Conservation (phyloP, 495 filamentous ascomycete genomes). For the Rusavskia elegans region DNA sequence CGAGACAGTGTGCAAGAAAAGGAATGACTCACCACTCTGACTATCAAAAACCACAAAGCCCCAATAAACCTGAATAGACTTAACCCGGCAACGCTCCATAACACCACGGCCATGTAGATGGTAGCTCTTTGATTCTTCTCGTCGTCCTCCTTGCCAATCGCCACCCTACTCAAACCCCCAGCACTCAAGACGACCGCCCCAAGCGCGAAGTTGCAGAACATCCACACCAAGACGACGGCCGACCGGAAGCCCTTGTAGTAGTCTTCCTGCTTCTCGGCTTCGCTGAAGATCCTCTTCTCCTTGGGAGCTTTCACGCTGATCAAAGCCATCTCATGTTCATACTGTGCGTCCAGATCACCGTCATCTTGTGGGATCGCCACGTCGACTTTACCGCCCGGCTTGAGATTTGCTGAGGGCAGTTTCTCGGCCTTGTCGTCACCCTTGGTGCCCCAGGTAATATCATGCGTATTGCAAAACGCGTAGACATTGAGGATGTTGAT, state of each 20-base stretch:
- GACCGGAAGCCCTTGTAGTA: slow-evolving; percentile 96
- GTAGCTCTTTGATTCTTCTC: slow-evolving; percentile 32
- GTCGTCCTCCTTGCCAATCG: slow-evolving; percentile 26
- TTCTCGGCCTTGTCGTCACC: slow-evolving; percentile 83
- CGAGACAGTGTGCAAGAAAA: not conserved
- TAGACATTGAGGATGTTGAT: slow-evolving; percentile 97
- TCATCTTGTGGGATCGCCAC: slow-evolving; percentile 83
- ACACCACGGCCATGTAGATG: slow-evolving; percentile 79
- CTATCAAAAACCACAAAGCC: slow-evolving; percentile 86
- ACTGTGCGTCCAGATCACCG: slow-evolving; percentile 78
- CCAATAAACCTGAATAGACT: slow-evolving; percentile 83
- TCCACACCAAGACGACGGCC: slow-evolving; percentile 84
- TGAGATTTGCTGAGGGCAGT: slow-evolving; percentile 62
- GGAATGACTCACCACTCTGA: slow-evolving; percentile 60
- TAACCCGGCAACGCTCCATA: slow-evolving; percentile 84
- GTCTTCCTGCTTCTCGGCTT: slow-evolving; percentile 79
- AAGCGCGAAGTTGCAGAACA: slow-evolving; percentile 88
- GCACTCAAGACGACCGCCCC: slow-evolving; percentile 73
- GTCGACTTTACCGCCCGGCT: slow-evolving; percentile 84
- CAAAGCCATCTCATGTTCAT: slow-evolving; percentile 68
- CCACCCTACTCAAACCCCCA: slow-evolving; percentile 60
- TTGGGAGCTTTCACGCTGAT: slow-evolving; percentile 57
- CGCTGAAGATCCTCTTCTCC: slow-evolving; percentile 40
- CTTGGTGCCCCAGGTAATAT: slow-evolving; percentile 95
- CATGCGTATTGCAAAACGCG: slow-evolving; percentile 95